Conservation (phyloP, 2,329 filamentous ascomycete species). For the Acrodontium crateriforme region DNA sequence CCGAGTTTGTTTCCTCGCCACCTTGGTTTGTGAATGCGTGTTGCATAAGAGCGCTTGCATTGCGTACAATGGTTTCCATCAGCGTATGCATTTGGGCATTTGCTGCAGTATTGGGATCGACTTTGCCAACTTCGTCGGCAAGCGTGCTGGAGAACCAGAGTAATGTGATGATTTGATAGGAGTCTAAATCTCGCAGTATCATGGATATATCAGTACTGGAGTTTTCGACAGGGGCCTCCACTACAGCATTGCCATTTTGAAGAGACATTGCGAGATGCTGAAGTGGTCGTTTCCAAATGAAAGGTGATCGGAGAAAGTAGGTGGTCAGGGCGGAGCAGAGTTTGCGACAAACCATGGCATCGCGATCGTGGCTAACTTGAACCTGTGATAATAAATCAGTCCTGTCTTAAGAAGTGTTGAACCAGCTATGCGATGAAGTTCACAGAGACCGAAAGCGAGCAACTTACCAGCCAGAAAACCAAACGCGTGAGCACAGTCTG, state of each 20-base stretch:
- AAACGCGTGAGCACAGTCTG: conserved; percentile 46
- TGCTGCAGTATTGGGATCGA: conserved; percentile 32
- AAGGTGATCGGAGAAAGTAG: conserved; percentile 58
- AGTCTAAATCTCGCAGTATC: conserved; percentile 33
- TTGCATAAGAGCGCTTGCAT: conserved; percentile 35
- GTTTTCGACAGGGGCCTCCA: conserved; percentile 22
- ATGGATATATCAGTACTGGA: conserved; percentile 30
- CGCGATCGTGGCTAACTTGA: neutral
- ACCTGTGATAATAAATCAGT: neutral
- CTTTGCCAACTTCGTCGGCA: conserved; percentile 54
- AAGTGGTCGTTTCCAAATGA: conserved; percentile 52
- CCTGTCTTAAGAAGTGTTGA: too few species aligned
- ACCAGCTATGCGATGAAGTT: too few species aligned
- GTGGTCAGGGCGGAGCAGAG: conserved; percentile 64
- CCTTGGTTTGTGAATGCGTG: conserved; percentile 6
- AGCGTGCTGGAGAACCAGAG: conserved; percentile 53
- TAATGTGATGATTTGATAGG: conserved; percentile 40
- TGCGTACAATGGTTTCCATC: conserved; percentile 38
- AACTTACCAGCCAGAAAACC: conserved; percentile 45
- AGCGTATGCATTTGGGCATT: conserved; percentile 21
- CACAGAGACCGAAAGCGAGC: too few species aligned
- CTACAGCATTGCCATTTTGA: conserved; percentile 12
- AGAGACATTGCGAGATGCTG: conserved; percentile 16
- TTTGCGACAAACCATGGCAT: conserved; percentile 50
- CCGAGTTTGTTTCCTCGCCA: conserved; percentile 1